Evolutionary conservation across 2,329 filamentous ascomycete genomes (phyloP).

Genomic region (Aspergillus ruber): DNA sequence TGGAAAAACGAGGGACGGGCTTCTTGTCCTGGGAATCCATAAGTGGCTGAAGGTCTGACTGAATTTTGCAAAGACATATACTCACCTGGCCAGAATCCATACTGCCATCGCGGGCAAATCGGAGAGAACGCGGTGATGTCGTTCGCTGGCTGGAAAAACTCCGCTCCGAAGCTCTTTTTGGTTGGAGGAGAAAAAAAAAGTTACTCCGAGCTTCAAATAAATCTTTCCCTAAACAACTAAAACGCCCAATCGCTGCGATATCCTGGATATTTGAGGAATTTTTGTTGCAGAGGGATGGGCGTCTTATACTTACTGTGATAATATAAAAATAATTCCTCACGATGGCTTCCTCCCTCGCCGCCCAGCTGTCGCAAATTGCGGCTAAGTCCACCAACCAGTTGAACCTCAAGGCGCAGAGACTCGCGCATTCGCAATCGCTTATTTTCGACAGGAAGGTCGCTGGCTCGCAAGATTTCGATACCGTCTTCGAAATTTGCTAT

Average conservation of each 20-base stretch:
- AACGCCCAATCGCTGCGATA: background rate
- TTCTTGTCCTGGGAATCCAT: constrained; percentile 26
- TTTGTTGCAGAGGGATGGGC: constrained; percentile 15
- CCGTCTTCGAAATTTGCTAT: constrained; percentile 75
- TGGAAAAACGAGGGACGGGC: constrained; percentile 63
- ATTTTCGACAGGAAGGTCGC: constrained; percentile 86
- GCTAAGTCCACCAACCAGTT: constrained; percentile 83
- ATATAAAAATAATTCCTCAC: constrained; percentile 12
- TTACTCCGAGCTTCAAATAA: constrained; percentile 11
- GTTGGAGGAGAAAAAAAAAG: constrained; percentile 28
- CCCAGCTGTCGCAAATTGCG: constrained; percentile 89
- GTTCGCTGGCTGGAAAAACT: constrained; percentile 18
- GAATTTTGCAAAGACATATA: background rate
- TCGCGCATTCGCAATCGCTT: constrained; percentile 85
- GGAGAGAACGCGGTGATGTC: constrained; percentile 3
- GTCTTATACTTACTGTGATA: constrained; percentile 9
- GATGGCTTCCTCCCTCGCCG: constrained; percentile 82
- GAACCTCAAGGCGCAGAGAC: constrained; percentile 87
- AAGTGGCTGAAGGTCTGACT: background rate
- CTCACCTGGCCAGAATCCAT: constrained; percentile 35
- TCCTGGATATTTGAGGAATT: constrained; percentile 1
- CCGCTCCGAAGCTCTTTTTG: constrained; percentile 15
- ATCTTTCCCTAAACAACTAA: background rate
- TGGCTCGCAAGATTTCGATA: constrained; percentile 81
- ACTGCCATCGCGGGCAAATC: constrained; percentile 14